Base-by-base conservation (phyloP, 345 rosid genomes). In the Sapria himalayana region DNA sequence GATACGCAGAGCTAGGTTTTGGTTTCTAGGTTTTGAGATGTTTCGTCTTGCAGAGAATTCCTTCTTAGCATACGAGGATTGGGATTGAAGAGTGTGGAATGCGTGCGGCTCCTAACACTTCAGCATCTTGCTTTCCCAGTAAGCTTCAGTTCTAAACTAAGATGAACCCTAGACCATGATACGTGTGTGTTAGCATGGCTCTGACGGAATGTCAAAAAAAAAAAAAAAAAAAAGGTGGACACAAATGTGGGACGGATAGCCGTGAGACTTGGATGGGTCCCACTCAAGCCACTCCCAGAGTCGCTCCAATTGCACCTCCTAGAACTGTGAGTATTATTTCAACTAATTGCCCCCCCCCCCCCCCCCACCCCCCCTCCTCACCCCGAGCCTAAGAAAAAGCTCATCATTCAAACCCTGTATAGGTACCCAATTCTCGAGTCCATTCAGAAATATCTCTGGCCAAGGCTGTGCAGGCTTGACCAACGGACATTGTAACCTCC, bases 181-280 rank as follows among this genome's bases (percentile, higher is more conserved):
- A 33, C 35, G n/a, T n/a, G n/a, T n/a, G n/a, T n/a, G n/a, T n/a
- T 13, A 31, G 15, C 1, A 13, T 33, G n/a, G n/a, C n/a, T n/a
- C n/a, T n/a, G n/a, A n/a, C n/a, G n/a, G n/a, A n/a, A n/a, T n/a
- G n/a, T n/a, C n/a, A n/a, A n/a, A n/a, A n/a, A n/a, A n/a, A n/a
- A n/a, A n/a, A n/a, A n/a, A n/a, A n/a, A n/a, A n/a, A 21, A 38
- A 47, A 71, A 86, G 97, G 97, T 86, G 37, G 97, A 81, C 60
- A 86, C 94, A 2, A 81, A 86, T 55, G 97, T 86, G 14, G 97
- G 97, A 51, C 76, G 92, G 24, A 86, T 86, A 49, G 97, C 94
- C 5, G 94, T 86, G 55, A 67, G 97, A 54, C 53, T 86, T 41
- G 97, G 97, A 57, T 86, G 97, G 97, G 97, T 81, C 36, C 97